Conservation (phyloP, 2,329 filamentous ascomycete species). For the Cladorrhinum sp. region DNA sequence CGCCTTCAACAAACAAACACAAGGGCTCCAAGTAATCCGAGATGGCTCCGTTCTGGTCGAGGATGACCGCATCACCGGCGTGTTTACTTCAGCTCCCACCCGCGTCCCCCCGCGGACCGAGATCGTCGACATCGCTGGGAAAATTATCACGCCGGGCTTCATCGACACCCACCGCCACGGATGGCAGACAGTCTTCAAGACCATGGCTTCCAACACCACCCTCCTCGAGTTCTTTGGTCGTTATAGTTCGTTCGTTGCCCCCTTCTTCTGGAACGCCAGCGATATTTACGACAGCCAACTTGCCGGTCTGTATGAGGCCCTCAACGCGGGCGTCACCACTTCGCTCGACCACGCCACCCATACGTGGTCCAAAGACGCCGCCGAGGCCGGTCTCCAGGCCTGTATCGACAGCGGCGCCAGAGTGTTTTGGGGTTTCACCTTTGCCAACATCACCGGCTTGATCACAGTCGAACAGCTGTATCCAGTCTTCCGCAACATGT, state of each 20-base stretch:
- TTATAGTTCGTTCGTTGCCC: conserved; percentile 36
- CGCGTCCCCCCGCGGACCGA: conserved; percentile 34
- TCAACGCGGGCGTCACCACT: conserved; percentile 54
- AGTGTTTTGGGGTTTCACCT: conserved; percentile 45
- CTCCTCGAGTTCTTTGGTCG: conserved; percentile 46
- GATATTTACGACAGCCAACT: conserved; percentile 48
- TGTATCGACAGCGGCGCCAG: conserved; percentile 47
- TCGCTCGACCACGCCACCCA: conserved; percentile 52
- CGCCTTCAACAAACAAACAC: conserved; percentile 35
- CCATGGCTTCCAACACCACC: conserved; percentile 49
- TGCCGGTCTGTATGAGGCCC: conserved; percentile 46
- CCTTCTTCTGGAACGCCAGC: conserved; percentile 36
- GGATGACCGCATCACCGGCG: conserved; percentile 36
- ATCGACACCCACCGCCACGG: conserved; percentile 55
- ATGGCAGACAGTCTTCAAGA: conserved; percentile 56
- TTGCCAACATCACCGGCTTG: conserved; percentile 38
- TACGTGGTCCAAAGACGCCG: conserved; percentile 42
- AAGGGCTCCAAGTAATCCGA: conserved; percentile 37
- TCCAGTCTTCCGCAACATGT: conserved; percentile 39
- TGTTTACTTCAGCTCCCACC: conserved; percentile 26
- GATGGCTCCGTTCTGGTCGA: conserved; percentile 41
- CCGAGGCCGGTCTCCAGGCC: conserved; percentile 45
- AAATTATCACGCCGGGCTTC: conserved; percentile 55
- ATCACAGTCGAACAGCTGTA: conserved; percentile 36
- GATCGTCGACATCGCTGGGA: conserved; percentile 46